These are phyloP conservation scores for Agroathelia rolfsii DNA, from an alignment of 1,284 basidiomycete species.

Conservation along the genomic window DNA sequence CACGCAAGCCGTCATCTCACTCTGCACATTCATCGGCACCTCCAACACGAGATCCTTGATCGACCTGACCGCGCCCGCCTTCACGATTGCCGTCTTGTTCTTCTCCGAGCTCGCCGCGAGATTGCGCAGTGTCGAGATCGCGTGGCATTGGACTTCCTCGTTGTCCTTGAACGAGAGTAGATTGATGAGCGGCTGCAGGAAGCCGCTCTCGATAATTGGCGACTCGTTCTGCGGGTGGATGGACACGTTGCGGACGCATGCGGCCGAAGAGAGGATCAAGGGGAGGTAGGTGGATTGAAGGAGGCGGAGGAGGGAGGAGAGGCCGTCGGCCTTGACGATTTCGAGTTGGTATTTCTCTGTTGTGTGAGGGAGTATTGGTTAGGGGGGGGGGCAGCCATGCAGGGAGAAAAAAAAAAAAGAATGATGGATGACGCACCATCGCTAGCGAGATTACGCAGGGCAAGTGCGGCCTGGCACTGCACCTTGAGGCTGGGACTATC, in stretches of 20 bases:
- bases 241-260: constrained; percentile 98
- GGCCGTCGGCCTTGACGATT: constrained; percentile 93
- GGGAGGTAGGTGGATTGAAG: constrained; percentile 96
- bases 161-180: constrained; percentile 97
- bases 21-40: constrained; percentile 95
- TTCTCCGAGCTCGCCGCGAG: constrained; percentile 95
- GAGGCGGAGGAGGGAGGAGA: constrained; percentile 87
- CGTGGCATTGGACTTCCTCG: constrained; percentile 99
- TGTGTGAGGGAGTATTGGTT: too few relatives aligned
- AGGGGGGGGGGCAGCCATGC: constrained; percentile 7
- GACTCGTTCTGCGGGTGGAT: constrained; percentile 99
- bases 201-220: constrained; percentile 98
- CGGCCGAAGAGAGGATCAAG: constrained; percentile 96
- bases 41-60: constrained; percentile 97
- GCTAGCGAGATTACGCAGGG: constrained; percentile 92
- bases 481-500: constrained; percentile 97
- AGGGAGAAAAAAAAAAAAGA: constrained; percentile 2
- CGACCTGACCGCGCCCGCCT: constrained; percentile 95
- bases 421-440: constrained; percentile 56
- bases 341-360: constrained; percentile 98
- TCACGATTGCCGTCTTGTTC: constrained; percentile 97
- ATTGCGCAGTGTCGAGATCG: constrained; percentile 97
- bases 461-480: constrained; percentile 96
- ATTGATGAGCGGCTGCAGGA: constrained; percentile 93
- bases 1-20: constrained; percentile 99